These are phyloP conservation scores for Fusarium drepaniforme DNA, from an alignment of 2,329 filamentous ascomycete species.

Conservation along the genomic window DNA sequence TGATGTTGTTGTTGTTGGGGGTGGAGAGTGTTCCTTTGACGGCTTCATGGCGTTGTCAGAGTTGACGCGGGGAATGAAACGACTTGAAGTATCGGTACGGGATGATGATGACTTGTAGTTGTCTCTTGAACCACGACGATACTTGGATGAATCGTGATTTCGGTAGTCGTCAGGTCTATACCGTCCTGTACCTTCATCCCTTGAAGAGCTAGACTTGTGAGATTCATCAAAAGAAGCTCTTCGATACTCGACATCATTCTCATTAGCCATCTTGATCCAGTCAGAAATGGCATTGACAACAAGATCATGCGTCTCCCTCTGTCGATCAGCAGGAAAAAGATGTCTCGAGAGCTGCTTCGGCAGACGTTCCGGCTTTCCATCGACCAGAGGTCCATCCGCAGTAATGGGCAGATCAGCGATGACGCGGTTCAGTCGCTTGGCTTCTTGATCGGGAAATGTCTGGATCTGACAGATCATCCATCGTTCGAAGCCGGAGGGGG, in stretches of 20 bases:
- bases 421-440: conserved; percentile 75
- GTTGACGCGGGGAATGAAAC: conserved; percentile 25
- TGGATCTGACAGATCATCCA: conserved; percentile 82
- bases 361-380: conserved; percentile 77
- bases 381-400: conserved; percentile 65
- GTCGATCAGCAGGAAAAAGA: conserved; percentile 73
- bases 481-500: conserved; percentile 73
- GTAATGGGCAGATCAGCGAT: conserved; percentile 78
- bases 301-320: conserved; percentile 68
- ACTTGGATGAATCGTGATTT: conserved; percentile 24
- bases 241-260: conserved; percentile 27
- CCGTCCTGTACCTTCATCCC: conserved; percentile 29
- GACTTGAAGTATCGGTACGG: conserved; percentile 28
- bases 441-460: conserved; percentile 82
- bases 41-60: conserved; percentile 34
- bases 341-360: conserved; percentile 83
- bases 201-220: conserved; percentile 17
- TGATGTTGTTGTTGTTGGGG: conserved; percentile 6
- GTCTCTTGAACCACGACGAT: conserved; percentile 34
- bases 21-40: conserved; percentile 27
- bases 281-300: conserved; percentile 71
- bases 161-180: conserved; percentile 36
- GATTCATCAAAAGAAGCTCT: conserved; percentile 28
- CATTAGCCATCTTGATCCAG: conserved; percentile 45
- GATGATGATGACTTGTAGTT: conserved; percentile 30